A percentile compares a stretch with the other conserved stretches of the same genome.
phyloP scores from a whole-genome alignment of 169 alveolate genomes.

The Plasmodium adleri region DNA sequence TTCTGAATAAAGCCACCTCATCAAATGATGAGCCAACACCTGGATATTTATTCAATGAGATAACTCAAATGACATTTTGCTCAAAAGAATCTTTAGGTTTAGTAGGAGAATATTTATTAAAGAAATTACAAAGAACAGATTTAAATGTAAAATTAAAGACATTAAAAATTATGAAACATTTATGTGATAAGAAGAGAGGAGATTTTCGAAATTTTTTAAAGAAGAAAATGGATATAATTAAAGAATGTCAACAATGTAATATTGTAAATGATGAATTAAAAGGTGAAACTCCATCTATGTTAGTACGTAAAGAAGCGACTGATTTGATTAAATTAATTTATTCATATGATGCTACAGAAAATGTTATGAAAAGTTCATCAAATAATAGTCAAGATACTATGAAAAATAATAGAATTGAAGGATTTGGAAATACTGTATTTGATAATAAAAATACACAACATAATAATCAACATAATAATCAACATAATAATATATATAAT shows the following conservation, averaged over 20 bases:
- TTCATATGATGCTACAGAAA: slow-evolving; percentile 43
- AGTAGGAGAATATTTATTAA: slow-evolving; percentile 81
- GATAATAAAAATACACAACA: background rate
- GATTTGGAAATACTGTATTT: slow-evolving; percentile 51
- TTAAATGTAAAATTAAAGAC: slow-evolving; percentile 82
- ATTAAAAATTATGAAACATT: slow-evolving; percentile 80
- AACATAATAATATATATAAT: too few relatives aligned
- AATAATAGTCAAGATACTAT: slow-evolving; percentile 32
- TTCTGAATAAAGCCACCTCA: slow-evolving; percentile 81
- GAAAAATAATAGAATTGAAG: slow-evolving; percentile 68
- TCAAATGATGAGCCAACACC: slow-evolving; percentile 86
- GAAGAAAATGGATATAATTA: slow-evolving; percentile 54
- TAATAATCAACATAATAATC: background rate
- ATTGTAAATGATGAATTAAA: slow-evolving; percentile 65
- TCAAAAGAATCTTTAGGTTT: slow-evolving; percentile 70
- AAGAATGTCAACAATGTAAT: slow-evolving; percentile 56
- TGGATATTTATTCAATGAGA: slow-evolving; percentile 84
- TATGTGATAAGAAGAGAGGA: slow-evolving; percentile 77
- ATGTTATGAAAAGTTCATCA: slow-evolving; percentile 11
- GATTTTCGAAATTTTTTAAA: slow-evolving; percentile 66
- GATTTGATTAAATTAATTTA: slow-evolving; percentile 52
- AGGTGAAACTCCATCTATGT: slow-evolving; percentile 72
- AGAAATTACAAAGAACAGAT: slow-evolving; percentile 81
- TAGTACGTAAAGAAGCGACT: slow-evolving; percentile 67
- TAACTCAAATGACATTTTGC: slow-evolving; percentile 78